Base-by-base conservation (phyloP, 345 rosid species). In the Brassica nigra region DNA sequence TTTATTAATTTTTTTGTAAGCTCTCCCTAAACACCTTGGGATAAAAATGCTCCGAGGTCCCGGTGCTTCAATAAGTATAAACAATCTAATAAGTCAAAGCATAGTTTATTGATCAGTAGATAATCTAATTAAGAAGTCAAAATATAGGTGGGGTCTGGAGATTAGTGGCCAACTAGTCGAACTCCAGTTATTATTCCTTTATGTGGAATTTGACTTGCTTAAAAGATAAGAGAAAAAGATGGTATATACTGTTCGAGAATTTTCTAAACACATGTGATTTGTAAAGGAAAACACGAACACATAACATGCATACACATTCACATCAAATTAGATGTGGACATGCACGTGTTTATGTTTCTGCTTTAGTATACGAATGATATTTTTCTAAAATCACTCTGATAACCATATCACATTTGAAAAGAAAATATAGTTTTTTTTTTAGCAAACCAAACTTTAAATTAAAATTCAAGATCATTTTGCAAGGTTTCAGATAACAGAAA, bases 141-240 rank as follows among this genome's bases (percentile, higher is more conserved):
- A 62, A 52, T 52, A 52, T n/a, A 52, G 57, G 57, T 52, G 57
- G 8, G 18, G 20, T 4, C 20, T n/a, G 57, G 57, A n/a, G 20
- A 52, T 49, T 52, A 74, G 78, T 74, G 78, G 70, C 63, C 33
- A 64, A 52, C 62, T 62, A 44, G 77, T 63, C 7, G 33, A 39
- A 63, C 70, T 63, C 77, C 77, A 73, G 7, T 15, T 8, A 14
- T 28, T 8, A 47, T 44, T 44, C 1, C 6, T 62, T 73, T 29
- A 12, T n/a, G 33, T 44, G 68, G 47, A 73, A 62, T 61, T 73
- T 73, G 68, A 61, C 76, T 73, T 62, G 57, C 28, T 52, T 61
- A 61, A 65, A 16, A 65, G 37, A n/a, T 27, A 49, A 47, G 23
- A 8, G 30, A 44, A 47, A 49, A 0, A 18, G 1, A 11, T 39